Base-by-base conservation (phyloP, 2,329 filamentous ascomycete species). In the Intubia oerlemansii region DNA sequence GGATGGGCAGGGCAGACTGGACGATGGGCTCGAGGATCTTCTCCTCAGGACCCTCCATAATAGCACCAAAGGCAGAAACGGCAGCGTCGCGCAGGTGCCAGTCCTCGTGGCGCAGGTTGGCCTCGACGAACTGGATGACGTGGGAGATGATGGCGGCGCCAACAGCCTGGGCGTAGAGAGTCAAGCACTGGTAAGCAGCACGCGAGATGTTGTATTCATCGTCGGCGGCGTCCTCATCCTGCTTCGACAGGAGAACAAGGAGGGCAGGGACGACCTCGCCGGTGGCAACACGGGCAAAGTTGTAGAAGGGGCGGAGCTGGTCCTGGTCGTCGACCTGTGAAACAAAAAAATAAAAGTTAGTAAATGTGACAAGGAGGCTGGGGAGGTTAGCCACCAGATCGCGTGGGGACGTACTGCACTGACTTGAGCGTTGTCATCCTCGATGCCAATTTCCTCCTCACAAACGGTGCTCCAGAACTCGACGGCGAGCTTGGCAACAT, bases 401-500 rank as follows among this genome's bases (percentile, higher is more conserved):
- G n/a, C n/a, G n/a, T n/a, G n/a, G n/a, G n/a, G n/a, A 23, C 27
- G 4, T 23, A 28, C 24, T 9, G 29, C 29, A 50, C 56, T 41
- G 55, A 77, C 71, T 53, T 78, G 71, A 39, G 71, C 65, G 50
- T 98, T 98, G 52, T 98, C 88, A 46, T 98, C 88, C 47, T 98
- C 88, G 44, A 98, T 95, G 38, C 76, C 76, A 42, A 93, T 85
- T 53, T 98, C 88, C 55, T 98, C 88, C 51, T 98, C 88, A 52
- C 88, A 98, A 27, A 98, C 88, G n/a, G 88, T 93, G 60, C 85
- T 95, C 88, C 88, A 98, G 58, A 98, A 98, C 50, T 98, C 88
- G 40, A 98, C 82, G 21, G 88, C 88, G 32, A 98, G 65, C 64
- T 98, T 98, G 36, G 88, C 79, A 30, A 98, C 88, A 48, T 98